Percentiles rank a stretch among this genome's conserved stretches.
phyloP scores from a whole-genome alignment of 129 eudicot species.

The Helianthus annuus region HanXRQr2.0-SUNRISE NC_035440.2:35685967-35686466 shows the following conservation, averaged over 20 bases:
- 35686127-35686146: conserved; percentile 11
- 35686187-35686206: conserved; percentile 43
- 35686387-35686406: conserved; percentile 37
- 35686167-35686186: conserved; percentile 38
- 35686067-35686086: not conserved
- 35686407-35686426: conserved; percentile 51
- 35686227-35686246: conserved; percentile 39
- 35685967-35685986: not conserved
- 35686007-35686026: conserved; percentile 11
- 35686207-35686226: conserved; percentile 77
- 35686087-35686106: conserved; percentile 22
- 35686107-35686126: not conserved
- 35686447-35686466: conserved; percentile 43
- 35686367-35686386: conserved; percentile 22
- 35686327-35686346: conserved; percentile 65
- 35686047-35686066: conserved; percentile 37
- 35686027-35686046: conserved; percentile 56
- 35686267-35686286: conserved; percentile 41
- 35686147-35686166: not conserved
- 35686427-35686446: conserved; percentile 49
- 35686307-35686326: conserved; percentile 47
- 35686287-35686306: conserved; percentile 29
- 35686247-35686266: conserved; percentile 42
- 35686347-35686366: conserved; percentile 23
- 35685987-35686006: conserved; percentile 3